Evolutionary conservation across 1,139 yeast genomes (phyloP).

Genomic region (Nakaseomyces kungkrabaensis): DNA sequence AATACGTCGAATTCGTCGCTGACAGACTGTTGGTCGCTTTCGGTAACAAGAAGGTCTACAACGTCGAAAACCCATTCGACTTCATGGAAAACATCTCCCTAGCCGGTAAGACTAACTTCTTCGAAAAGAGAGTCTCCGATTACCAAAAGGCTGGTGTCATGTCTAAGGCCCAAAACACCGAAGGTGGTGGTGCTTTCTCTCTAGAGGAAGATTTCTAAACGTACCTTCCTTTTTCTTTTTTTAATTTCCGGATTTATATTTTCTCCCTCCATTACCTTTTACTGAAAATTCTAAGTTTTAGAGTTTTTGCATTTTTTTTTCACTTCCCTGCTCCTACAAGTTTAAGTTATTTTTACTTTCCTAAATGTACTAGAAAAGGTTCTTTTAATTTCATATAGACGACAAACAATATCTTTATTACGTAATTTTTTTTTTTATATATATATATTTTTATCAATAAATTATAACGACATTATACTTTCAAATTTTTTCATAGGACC

Average conservation of each 20-base stretch:
- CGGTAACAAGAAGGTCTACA: conserved; percentile 83
- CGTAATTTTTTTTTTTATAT: background rate
- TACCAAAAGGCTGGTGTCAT: conserved; percentile 99
- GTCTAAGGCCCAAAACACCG: conserved; percentile 44
- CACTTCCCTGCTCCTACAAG: background rate
- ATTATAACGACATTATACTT: background rate
- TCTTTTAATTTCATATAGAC: background rate
- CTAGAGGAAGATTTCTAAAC: conserved; percentile 43
- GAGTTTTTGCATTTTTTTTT: background rate
- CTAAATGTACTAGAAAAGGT: too few species aligned
- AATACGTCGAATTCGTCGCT: conserved; percentile 95
- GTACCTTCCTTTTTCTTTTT: conserved; percentile 29
- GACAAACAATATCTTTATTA: background rate
- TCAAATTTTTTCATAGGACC: background rate
- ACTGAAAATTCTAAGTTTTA: too few species aligned
- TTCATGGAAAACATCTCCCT: conserved; percentile 98
- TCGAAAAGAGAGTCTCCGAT: conserved; percentile 97
- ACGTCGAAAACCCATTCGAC: conserved; percentile 89
- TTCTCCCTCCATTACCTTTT: too few species aligned
- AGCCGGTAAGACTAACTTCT: conserved; percentile 97
- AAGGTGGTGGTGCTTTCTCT: conserved; percentile 37
- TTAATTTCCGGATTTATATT: background rate
- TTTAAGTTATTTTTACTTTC: background rate
- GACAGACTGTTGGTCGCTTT: conserved; percentile 85
- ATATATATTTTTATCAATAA: background rate